phyloP scores from a whole-genome alignment of 257 asterid species.

The Salvia rosmarinus region DNA sequence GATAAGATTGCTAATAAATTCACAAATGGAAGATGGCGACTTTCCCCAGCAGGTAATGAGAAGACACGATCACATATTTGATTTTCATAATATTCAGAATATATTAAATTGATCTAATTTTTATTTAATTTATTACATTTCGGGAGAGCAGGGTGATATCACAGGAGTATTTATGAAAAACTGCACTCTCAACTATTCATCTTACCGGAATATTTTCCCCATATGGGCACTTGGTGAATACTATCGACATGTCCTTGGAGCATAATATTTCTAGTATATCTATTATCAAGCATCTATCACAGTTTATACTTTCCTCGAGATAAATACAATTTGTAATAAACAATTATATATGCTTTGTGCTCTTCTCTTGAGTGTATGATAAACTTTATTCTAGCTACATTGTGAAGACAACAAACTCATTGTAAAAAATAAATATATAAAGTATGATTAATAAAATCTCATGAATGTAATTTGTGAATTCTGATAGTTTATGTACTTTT shows the following conservation, averaged over 20 bases:
- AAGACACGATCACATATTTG: no score
- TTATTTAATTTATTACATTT: background rate
- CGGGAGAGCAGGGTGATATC: slow-evolving; percentile 38
- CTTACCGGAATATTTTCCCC: slow-evolving; percentile 50
- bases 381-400: background rate
- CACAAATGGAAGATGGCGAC: slow-evolving; percentile 53
- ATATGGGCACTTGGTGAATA: slow-evolving; percentile 56
- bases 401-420: no score
- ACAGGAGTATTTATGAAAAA: slow-evolving; percentile 51
- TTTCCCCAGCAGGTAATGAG: slow-evolving; percentile 60
- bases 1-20: slow-evolving; percentile 44
- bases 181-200: slow-evolving; percentile 46
- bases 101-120: background rate
- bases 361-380: background rate
- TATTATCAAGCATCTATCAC: no score
- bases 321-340: background rate
- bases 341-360: no score
- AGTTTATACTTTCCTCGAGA: no score
- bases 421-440: no score
- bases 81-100: no score
- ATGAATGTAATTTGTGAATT: no score
- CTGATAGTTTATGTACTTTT: no score
- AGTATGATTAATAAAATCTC: no score
- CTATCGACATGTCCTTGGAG: slow-evolving; percentile 32
- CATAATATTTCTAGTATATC: no score